Percentiles rank a stretch among this genome's conserved stretches.
phyloP scores from a whole-genome alignment of 1,139 yeast genomes.

The Spencermartinsiella ligniputridi region DNA sequence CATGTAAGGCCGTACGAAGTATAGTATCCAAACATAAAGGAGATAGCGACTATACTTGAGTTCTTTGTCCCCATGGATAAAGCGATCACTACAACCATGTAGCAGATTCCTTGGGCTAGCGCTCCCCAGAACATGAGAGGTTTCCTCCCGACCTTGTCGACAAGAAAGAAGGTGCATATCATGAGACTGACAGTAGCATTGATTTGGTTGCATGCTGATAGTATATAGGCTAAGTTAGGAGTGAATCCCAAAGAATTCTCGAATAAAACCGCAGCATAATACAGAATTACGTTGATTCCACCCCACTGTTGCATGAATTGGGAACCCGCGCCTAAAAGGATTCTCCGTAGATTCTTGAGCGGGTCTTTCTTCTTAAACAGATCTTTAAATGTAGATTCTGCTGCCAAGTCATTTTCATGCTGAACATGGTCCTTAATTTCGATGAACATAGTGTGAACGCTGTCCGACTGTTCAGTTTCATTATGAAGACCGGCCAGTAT shows the following conservation, averaged over 20 bases:
- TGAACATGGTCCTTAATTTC: too few relatives aligned
- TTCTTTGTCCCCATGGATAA: too few relatives aligned
- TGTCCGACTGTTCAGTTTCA: too few relatives aligned
- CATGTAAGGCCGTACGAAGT: conserved; percentile 14
- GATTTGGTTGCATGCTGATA: conserved; percentile 14
- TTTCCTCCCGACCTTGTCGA: conserved; percentile 10
- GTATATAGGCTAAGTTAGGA: conserved; percentile 9
- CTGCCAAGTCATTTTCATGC: too few relatives aligned
- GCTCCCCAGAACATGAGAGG: conserved; percentile 7
- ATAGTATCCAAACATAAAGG: too few relatives aligned
- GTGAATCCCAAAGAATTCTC: conserved; percentile 11
- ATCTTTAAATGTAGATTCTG: too few relatives aligned
- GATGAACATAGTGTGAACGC: too few relatives aligned
- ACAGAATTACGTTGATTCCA: conserved; percentile 16
- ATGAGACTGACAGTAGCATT: conserved; percentile 11
- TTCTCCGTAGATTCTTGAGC: conserved; percentile 12
- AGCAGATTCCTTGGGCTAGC: conserved; percentile 3
- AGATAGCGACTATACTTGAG: too few relatives aligned
- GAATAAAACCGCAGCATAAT: conserved; percentile 14
- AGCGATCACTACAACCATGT: conserved; percentile 12
- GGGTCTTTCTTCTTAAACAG: conserved; percentile 11
- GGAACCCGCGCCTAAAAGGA: conserved; percentile 14
- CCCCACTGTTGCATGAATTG: conserved; percentile 16
- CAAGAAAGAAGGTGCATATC: conserved; percentile 13
- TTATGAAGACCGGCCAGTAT: conserved; percentile 35